phyloP scores from a whole-genome alignment of 2,329 filamentous ascomycete genomes.

The Cryphonectria parasitica region DNA sequence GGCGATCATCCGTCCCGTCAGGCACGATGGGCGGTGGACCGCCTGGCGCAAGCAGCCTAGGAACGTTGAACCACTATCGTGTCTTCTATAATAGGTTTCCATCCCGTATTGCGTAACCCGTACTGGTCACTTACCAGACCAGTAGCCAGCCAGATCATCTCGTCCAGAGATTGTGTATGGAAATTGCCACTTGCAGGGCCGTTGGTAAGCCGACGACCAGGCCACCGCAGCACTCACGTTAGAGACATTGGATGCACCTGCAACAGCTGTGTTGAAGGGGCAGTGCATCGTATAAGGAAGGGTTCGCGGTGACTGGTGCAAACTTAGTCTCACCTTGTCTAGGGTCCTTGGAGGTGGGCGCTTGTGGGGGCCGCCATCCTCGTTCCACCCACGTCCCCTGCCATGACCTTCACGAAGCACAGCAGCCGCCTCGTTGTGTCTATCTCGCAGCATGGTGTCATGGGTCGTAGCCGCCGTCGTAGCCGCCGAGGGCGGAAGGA shows the following conservation, averaged over 20 bases:
- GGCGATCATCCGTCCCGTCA: constrained; percentile 23
- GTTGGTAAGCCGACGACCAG: background rate
- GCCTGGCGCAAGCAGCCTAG: background rate
- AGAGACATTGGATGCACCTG: constrained; percentile 18
- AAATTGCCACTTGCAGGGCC: constrained; percentile 21
- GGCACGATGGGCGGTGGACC: constrained; percentile 18
- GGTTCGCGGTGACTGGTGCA: background rate
- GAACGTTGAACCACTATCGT: background rate
- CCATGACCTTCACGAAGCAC: constrained; percentile 2
- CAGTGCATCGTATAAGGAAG: background rate
- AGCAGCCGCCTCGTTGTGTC: background rate
- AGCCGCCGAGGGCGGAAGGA: background rate
- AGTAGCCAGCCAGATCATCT: background rate
- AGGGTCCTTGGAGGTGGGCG: constrained; percentile 2
- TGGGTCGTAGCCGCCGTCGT: too few relatives aligned
- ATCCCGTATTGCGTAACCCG: constrained; percentile 6
- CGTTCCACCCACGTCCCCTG: background rate
- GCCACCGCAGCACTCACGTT: constrained; percentile 6
- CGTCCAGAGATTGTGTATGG: background rate
- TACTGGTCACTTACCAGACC: background rate
- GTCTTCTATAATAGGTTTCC: background rate
- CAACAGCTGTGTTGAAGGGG: constrained; percentile 4
- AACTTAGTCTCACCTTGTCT: constrained; percentile 22
- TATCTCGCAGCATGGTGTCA: too few relatives aligned
- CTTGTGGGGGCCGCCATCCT: constrained; percentile 7